Base-by-base conservation (phyloP, 2,329 filamentous ascomycete species). In the Mariannaea sp. region DNA sequence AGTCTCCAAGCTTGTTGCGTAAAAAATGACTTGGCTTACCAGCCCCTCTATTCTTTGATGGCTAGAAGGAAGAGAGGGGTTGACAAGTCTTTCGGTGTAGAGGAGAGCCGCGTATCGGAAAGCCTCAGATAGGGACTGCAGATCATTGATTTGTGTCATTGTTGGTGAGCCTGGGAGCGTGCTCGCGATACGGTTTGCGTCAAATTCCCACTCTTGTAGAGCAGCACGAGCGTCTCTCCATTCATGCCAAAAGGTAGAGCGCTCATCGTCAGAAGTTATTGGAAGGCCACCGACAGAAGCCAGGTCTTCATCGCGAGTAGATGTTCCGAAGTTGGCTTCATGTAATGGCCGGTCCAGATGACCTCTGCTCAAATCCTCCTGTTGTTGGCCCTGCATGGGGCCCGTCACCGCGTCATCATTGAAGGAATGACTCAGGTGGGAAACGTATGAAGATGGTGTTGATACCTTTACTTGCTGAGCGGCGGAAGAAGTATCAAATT, bases 21-120 rank as follows among this genome's bases (percentile, higher is more conserved):
- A 93, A 72, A 86, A 89, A 33, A 97, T 82, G 1, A 92, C 89
- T 60, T 90, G 86, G 66, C 85, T 85, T 49, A 96, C 92, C 16
- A 95, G 81, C 60, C 86, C 87, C 70, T 95, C 90, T 73, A 96
- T 92, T 68, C 87, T 89, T 62, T 85, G 83, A 66, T 92, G 83
- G 13, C 81, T 82, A 0, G 89, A 89, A 2, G 90, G 84, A 2
- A 90, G 76, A 50, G 83, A 81, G 0, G 92, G 92, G 60, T 87
- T 86, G 2, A 89, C 91, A 19, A 97, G 83, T 4, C 92, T 88
- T 75, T 96, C 91, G 8, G 89, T 92, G 75, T 96, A 97, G 9
- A 97, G 81, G 27, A 97, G 80, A 0, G 92, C 92, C 0, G 92
- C 87, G 70, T 94, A 92, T 14, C 92, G 89, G 79, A 96, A 97